Conservation (phyloP, 1,284 basidiomycete genomes). For the Pseudozyma tsukubaensis region DNA sequence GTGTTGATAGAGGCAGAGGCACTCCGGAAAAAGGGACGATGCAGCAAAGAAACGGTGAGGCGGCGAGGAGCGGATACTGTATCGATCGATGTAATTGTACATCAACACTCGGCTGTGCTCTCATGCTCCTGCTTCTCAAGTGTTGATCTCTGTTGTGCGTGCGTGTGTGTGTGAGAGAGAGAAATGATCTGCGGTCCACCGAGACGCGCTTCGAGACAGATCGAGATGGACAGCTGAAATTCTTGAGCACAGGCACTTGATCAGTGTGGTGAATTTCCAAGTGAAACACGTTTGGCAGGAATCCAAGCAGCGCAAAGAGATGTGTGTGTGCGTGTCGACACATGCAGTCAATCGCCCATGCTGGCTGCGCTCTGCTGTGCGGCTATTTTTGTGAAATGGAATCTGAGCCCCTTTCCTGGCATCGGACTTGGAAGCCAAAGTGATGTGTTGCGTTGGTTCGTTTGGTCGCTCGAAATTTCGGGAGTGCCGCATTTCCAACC, state of each 20-base stretch:
- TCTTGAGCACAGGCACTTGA: not conserved
- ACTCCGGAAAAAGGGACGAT: too few relatives aligned
- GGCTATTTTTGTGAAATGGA: not conserved
- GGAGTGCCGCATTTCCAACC: not conserved
- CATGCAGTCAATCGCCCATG: conserved; percentile 4
- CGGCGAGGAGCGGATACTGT: not conserved
- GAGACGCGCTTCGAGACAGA: conserved; percentile 25
- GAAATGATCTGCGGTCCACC: conserved; percentile 10
- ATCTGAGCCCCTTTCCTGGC: conserved; percentile 8
- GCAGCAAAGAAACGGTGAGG: not conserved
- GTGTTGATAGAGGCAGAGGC: too few relatives aligned
- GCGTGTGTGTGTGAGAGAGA: not conserved
- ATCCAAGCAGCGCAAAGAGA: conserved; percentile 4
- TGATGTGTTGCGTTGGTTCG: conserved; percentile 43
- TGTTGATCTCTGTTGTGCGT: conserved; percentile 13
- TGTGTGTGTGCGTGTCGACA: not conserved
- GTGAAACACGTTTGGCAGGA: not conserved
- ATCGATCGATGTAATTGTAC: conserved; percentile 31
- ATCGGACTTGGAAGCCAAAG: conserved; percentile 20
- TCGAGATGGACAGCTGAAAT: conserved; percentile 7
- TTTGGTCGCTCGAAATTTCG: not conserved
- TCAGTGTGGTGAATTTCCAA: conserved; percentile 9
- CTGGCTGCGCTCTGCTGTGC: conserved; percentile 4
- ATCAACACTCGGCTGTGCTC: conserved; percentile 7
- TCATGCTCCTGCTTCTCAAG: not conserved